Conservation (phyloP, 75 land plant genomes). For the Pinus taeda region DNA sequence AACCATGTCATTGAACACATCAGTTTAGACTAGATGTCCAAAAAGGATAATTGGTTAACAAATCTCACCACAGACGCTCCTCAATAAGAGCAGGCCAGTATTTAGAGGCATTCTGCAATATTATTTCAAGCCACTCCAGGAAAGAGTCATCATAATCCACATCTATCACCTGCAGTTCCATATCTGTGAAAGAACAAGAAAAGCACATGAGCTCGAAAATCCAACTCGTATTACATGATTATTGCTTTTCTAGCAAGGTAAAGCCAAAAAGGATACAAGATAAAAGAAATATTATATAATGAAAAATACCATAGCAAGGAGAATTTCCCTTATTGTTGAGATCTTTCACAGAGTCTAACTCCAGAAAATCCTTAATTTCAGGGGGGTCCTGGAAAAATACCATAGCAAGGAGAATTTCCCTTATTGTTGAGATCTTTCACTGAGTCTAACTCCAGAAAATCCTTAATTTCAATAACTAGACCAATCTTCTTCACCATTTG, state of each 20-base stretch:
- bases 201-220: neutral
- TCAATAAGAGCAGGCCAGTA: conserved; percentile 3
- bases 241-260: neutral
- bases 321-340: neutral
- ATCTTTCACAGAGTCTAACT: neutral
- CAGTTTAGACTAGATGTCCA: neutral
- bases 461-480: neutral
- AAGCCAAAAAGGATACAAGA: neutral
- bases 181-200: neutral
- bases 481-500: neutral
- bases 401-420: neutral
- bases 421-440: neutral
- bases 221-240: neutral
- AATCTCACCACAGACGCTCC: neutral
- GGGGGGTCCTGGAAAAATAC: neutral
- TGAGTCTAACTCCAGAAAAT: neutral
- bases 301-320: neutral
- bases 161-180: neutral
- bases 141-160: neutral
- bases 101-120: neutral
- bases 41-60: neutral
- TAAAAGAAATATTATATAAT: neutral
- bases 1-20: neutral
- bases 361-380: conserved; percentile 3
- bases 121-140: neutral